Evolutionary conservation across 2,329 filamentous ascomycete genomes (phyloP).

Genomic region (Catunica adiposa): DNA sequence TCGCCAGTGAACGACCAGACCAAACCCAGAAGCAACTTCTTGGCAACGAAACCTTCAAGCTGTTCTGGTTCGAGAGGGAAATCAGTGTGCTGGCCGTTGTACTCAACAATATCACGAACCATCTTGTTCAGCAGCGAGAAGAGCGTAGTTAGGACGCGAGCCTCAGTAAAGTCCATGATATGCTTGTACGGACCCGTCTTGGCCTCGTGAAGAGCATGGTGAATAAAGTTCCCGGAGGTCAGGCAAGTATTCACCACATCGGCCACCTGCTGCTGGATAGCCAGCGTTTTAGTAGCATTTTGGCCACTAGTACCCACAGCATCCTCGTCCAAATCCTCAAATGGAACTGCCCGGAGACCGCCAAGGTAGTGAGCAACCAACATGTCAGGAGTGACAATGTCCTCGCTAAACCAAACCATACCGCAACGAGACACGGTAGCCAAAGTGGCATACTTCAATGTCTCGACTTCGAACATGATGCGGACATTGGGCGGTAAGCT

Average conservation of each 20-base stretch:
- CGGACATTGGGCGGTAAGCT: conserved; percentile 88
- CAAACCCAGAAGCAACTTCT: conserved; percentile 81
- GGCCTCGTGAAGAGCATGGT: conserved; percentile 60
- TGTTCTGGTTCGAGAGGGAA: conserved; percentile 86
- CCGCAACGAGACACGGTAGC: conserved; percentile 98
- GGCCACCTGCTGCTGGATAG: conserved; percentile 63
- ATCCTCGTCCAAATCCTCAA: conserved; percentile 94
- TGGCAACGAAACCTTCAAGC: conserved; percentile 74
- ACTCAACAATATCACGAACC: conserved; percentile 82
- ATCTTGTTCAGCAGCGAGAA: conserved; percentile 94
- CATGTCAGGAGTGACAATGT: conserved; percentile 85
- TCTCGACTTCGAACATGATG: conserved; percentile 99
- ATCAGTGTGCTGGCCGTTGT: conserved; percentile 85
- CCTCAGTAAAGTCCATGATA: conserved; percentile 96
- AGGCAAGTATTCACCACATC: conserved; percentile 62
- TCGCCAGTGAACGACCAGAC: conserved; percentile 96
- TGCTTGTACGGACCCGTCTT: conserved; percentile 56
- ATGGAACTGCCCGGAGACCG: conserved; percentile 62
- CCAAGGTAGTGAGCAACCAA: conserved; percentile 86
- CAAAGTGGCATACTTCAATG: conserved; percentile 87
- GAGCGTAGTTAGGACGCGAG: conserved; percentile 76
- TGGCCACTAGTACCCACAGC: conserved; percentile 53
- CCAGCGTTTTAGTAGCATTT: conserved; percentile 60
- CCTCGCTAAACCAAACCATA: conserved; percentile 99
- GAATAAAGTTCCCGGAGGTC: conserved; percentile 63